phyloP scores from a whole-genome alignment of 2,329 filamentous ascomycete genomes.

The Phialophora verrucosa region DNA sequence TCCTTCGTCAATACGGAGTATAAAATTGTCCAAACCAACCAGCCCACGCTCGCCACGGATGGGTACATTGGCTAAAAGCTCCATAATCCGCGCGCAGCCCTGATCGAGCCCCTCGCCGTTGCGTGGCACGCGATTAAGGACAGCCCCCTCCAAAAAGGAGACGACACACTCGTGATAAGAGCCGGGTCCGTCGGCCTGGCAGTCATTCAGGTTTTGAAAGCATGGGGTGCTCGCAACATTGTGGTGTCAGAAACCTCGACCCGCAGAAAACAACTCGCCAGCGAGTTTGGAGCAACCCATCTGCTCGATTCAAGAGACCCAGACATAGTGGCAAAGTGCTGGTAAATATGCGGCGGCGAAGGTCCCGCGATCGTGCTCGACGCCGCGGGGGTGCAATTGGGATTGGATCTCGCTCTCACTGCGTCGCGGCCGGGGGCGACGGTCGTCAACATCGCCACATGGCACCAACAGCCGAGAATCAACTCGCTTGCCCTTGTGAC shows the following conservation, averaged over 20 bases:
- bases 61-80: too few species aligned
- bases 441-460: conserved; percentile 61
- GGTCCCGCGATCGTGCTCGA: conserved; percentile 59
- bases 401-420: conserved; percentile 54
- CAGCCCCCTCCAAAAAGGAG: conserved; percentile 51
- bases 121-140: conserved; percentile 61
- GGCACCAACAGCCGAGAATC: conserved; percentile 40
- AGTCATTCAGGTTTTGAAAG: conserved; percentile 54
- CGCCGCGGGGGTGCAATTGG: conserved; percentile 58
- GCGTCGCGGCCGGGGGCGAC: conserved; percentile 56
- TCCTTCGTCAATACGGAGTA: neutral
- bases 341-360: conserved; percentile 2
- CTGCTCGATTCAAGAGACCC: conserved; percentile 52
- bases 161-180: conserved; percentile 55
- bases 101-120: conserved; percentile 60
- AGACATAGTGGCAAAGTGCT: neutral
- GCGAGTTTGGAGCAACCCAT: conserved; percentile 57
- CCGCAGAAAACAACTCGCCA: conserved; percentile 54
- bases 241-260: conserved; percentile 54
- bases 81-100: conserved; percentile 38
- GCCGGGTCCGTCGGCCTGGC: conserved; percentile 61
- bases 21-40: too few species aligned
- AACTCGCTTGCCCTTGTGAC: neutral
- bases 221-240: conserved; percentile 51
- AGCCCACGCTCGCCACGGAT: too few species aligned